Percentiles rank a stretch among this genome's conserved stretches.
Evolutionary conservation across 2,329 filamentous ascomycete genomes (phyloP).

Genomic region (Atkinsonella texensis): DNA sequence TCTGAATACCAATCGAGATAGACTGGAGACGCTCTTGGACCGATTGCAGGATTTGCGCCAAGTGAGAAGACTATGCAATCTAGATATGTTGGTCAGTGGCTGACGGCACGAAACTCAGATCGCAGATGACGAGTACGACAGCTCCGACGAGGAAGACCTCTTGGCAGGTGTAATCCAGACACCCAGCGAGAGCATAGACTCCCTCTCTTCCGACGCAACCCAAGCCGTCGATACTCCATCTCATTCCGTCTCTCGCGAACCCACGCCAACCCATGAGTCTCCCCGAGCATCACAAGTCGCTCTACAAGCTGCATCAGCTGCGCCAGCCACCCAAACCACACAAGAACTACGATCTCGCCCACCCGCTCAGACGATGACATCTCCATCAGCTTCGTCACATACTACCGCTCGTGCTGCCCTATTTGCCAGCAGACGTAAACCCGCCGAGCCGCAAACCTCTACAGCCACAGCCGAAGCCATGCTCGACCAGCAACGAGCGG

Average conservation of each 20-base stretch:
- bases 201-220: conserved; percentile 18
- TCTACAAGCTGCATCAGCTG: conserved; percentile 8
- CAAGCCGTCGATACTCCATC: conserved; percentile 11
- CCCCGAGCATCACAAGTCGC: conserved; percentile 4
- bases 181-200: conserved; percentile 40
- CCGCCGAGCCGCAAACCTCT: conserved; percentile 25
- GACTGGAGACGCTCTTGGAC: conserved; percentile 53
- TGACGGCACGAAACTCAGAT: conserved; percentile 15
- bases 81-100: conserved; percentile 1
- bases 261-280: conserved; percentile 5
- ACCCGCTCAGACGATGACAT: conserved; percentile 3
- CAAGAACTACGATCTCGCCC: conserved; percentile 24
- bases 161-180: conserved; percentile 42
- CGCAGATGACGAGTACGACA: conserved; percentile 26
- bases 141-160: conserved; percentile 45
- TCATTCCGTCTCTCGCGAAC: conserved; percentile 5
- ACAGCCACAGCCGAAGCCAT: conserved; percentile 54
- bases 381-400: conserved; percentile 15
- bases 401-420: conserved; percentile 30
- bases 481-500: conserved; percentile 62
- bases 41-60: conserved; percentile 57
- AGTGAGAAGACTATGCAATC: conserved; percentile 22
- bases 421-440: conserved; percentile 28
- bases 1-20: conserved; percentile 51
- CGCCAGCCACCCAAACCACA: conserved; percentile 19